phyloP scores from a whole-genome alignment of 208 protist species.

The Crithidia sp. region DNA sequence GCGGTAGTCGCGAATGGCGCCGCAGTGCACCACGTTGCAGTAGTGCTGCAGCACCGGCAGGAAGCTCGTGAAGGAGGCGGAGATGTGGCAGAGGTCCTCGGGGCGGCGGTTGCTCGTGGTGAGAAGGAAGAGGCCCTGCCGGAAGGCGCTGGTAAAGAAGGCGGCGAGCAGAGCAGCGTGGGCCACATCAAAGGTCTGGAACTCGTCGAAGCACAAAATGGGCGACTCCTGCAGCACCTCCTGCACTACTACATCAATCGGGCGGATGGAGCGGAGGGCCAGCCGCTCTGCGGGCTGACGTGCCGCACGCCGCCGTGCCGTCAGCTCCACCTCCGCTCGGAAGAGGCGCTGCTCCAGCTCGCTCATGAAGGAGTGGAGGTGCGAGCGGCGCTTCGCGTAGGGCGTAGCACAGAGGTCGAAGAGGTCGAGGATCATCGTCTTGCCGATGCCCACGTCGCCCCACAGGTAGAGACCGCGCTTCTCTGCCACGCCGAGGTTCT shows the following conservation, averaged over 20 bases:
- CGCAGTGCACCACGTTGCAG: slow-evolving; percentile 74
- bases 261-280: slow-evolving; percentile 30
- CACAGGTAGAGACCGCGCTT: slow-evolving; percentile 92
- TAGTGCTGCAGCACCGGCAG: slow-evolving; percentile 60
- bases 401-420: slow-evolving; percentile 85
- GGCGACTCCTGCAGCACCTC: slow-evolving; percentile 74
- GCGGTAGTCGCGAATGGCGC: slow-evolving; percentile 64
- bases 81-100: slow-evolving; percentile 72
- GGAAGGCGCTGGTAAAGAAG: slow-evolving; percentile 84
- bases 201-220: slow-evolving; percentile 94
- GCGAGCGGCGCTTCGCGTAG: slow-evolving; percentile 82
- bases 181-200: slow-evolving; percentile 91
- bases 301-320: slow-evolving; percentile 26
- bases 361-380: slow-evolving; percentile 95
- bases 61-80: slow-evolving; percentile 69
- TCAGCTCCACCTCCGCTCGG: slow-evolving; percentile 38
- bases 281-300: slow-evolving; percentile 10
- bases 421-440: slow-evolving; percentile 95
- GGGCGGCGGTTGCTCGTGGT: slow-evolving; percentile 89
- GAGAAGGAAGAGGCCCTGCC: slow-evolving; percentile 74
- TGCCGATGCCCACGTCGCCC: slow-evolving; percentile 94
- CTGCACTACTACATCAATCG: slow-evolving; percentile 77
- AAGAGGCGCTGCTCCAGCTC: slow-evolving; percentile 79
- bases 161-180: slow-evolving; percentile 79
- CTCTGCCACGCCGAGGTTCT: slow-evolving; percentile 58